Base-by-base conservation (phyloP, 208 protist genomes). In the Trypanosoma congolense region DNA sequence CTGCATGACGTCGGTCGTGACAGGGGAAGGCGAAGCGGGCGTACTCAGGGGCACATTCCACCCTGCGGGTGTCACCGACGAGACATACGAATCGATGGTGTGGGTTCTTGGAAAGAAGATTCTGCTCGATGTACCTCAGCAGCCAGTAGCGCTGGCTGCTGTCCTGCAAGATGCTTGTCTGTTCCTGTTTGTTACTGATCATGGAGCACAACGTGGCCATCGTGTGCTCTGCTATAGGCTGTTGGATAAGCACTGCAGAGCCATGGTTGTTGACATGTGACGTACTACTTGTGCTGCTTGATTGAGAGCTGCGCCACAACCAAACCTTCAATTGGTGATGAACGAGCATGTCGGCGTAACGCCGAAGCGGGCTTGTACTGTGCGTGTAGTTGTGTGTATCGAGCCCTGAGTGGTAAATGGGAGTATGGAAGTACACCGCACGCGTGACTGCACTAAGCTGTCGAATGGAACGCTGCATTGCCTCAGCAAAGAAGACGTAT, bases 291-390 rank as follows among this genome's bases (percentile, higher is more conserved):
- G 21, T 48, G 40, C 48, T 69, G 62, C 49, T 66, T 45, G 9
- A 58, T 35, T 16, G 31, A 24, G 47, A 51, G 21, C 26, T 58
- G 33, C 42, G 36, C 75, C 75, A 83, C 0, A 94, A 49, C 73
- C 74, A 81, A 48, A 83, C 75, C 62, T 95, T 95, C 14, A 95
- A 73, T 53, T 95, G 88, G 40, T 95, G 85, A 56, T 95, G 88
- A 14, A 95, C 88, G 6, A 95, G 64, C 88, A 95, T 95, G 61
- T 95, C 88, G 1, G 88, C 77, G 58, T 91, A 92, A 0, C 88
- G 81, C 2, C 88, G 73, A 35, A 95, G 72, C 16, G 88, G 88
- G 33, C 76, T 87, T 16, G 88, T 95, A 69, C 83, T 91, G 74
- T 95, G 88, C 19, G 79, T 73, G 72, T 95, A 95, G 62, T 82